A percentile compares a stretch with the other conserved stretches of the same genome.
These are phyloP conservation scores for Saksenaea oblongispora DNA, from an alignment of 371 early-diverging fungal genomes.

Conservation along the genomic window DNA sequence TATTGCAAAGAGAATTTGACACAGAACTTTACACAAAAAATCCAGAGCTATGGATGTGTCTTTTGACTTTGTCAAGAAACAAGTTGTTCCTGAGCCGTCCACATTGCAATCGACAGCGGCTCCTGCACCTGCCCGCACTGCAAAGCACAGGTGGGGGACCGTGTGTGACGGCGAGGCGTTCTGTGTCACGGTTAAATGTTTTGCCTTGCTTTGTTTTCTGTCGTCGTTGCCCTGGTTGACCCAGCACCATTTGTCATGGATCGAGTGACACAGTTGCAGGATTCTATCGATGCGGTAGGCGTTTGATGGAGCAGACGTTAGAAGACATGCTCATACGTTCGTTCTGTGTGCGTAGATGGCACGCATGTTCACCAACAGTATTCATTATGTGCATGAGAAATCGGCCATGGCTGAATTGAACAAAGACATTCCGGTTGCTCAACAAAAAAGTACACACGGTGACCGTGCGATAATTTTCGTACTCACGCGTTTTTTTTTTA, in stretches of 20 bases:
- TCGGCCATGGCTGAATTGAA: conserved; percentile 47
- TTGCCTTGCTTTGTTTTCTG: neutral
- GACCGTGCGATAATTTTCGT: neutral
- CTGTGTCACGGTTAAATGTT: neutral
- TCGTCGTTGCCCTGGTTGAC: neutral
- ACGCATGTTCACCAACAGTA: conserved; percentile 55
- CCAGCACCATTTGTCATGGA: conserved; percentile 26
- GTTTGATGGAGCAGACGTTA: neutral
- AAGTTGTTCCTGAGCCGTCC: too few species aligned
- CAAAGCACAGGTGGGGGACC: too few species aligned
- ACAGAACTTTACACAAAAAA: too few species aligned
- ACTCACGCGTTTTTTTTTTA: neutral
- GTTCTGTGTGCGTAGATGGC: conserved; percentile 33
- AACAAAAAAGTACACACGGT: conserved; percentile 38
- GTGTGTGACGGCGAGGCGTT: neutral
- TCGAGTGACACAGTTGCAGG: conserved; percentile 60
- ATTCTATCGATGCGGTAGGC: conserved; percentile 59
- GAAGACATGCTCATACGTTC: neutral
- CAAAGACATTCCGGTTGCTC: conserved; percentile 39
- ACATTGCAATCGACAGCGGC: too few species aligned
- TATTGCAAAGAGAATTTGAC: too few species aligned
- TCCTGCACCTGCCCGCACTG: too few species aligned
- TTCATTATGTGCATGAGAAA: conserved; percentile 54
- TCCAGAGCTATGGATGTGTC: too few species aligned
- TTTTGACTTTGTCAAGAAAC: too few species aligned